A percentile compares a stretch with the other conserved stretches of the same genome.
phyloP scores from a whole-genome alignment of 2,329 filamentous ascomycete genomes.

The Ophiostoma populinum region DNA sequence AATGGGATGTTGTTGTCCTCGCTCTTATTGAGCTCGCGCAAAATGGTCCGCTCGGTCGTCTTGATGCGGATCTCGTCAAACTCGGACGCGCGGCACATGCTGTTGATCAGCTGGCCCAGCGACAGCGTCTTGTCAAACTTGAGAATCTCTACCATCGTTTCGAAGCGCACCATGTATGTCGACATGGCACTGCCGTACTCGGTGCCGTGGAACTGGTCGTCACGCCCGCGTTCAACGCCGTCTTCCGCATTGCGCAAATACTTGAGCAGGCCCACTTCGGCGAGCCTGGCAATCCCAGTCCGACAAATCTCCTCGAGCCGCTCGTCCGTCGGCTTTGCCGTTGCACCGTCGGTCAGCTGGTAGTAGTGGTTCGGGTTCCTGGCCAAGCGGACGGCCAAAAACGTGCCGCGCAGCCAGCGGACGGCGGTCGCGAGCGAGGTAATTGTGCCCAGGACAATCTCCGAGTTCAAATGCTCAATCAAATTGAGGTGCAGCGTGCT shows the following conservation, averaged over 20 bases:
- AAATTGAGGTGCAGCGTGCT: slow-evolving; percentile 65
- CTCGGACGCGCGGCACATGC: slow-evolving; percentile 50
- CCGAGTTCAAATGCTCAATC: slow-evolving; percentile 71
- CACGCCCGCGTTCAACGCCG: slow-evolving; percentile 12
- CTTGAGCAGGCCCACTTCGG: slow-evolving; percentile 37
- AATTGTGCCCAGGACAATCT: slow-evolving; percentile 62
- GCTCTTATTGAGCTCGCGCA: slow-evolving; percentile 56
- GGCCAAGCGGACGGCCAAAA: slow-evolving; percentile 57
- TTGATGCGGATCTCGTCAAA: slow-evolving; percentile 59
- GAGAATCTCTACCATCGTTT: slow-evolving; percentile 60
- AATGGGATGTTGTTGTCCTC: slow-evolving; percentile 42
- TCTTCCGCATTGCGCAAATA: background rate
- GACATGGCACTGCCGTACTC: slow-evolving; percentile 69
- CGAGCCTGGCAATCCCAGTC: slow-evolving; percentile 47
- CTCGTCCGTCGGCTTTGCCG: slow-evolving; percentile 33
- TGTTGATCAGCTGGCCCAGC: slow-evolving; percentile 51
- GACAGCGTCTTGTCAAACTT: slow-evolving; percentile 41
- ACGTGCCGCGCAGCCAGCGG: slow-evolving; percentile 60
- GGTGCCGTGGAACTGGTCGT: slow-evolving; percentile 39
- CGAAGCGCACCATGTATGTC: slow-evolving; percentile 61
- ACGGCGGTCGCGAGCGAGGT: slow-evolving; percentile 46
- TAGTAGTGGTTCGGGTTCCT: slow-evolving; percentile 64
- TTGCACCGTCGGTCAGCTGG: slow-evolving; percentile 32
- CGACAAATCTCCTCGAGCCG: slow-evolving; percentile 54
- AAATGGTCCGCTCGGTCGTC: slow-evolving; percentile 47